These are phyloP conservation scores for Leonotis leonurus DNA, from an alignment of 257 asterid genomes.

Conservation along the genomic window DNA sequence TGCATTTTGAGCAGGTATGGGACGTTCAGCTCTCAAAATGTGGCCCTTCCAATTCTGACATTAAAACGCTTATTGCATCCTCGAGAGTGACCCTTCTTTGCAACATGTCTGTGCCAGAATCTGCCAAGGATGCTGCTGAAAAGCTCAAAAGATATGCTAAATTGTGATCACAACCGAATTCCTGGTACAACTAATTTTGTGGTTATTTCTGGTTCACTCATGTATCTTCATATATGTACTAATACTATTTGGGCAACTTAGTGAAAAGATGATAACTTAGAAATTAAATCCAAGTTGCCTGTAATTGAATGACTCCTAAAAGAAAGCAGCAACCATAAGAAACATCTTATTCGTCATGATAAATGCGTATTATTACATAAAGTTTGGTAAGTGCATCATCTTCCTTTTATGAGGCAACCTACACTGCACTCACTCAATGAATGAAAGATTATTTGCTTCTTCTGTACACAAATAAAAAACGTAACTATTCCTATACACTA, in stretches of 20 bases:
- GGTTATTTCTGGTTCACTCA: neutral
- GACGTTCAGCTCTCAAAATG: slow-evolving; percentile 61
- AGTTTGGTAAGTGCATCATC: neutral
- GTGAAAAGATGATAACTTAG: neutral
- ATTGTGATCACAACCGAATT: slow-evolving; percentile 24
- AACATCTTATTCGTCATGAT: neutral
- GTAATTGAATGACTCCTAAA: neutral
- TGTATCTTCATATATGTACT: neutral
- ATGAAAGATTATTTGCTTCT: neutral
- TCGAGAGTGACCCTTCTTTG: slow-evolving; percentile 64
- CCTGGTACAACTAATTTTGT: neutral
- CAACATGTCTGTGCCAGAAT: slow-evolving; percentile 56
- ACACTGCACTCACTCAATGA: slow-evolving; percentile 6
- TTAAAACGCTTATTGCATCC: slow-evolving; percentile 46
- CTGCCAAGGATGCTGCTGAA: slow-evolving; percentile 43
- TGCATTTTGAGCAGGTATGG: slow-evolving; percentile 53
- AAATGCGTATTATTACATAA: neutral
- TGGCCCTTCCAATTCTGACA: slow-evolving; percentile 31
- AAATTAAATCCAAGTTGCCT: neutral
- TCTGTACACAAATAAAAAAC: slow-evolving; percentile 10
- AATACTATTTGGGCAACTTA: neutral
- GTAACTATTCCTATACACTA: neutral
- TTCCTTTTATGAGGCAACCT: neutral
- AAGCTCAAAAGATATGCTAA: slow-evolving; percentile 57
- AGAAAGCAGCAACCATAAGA: neutral